Evolutionary conservation across 495 filamentous ascomycete genomes (phyloP), one percentile per base, ranked within the genome.

Genomic region (Evernia prunastri): DNA sequence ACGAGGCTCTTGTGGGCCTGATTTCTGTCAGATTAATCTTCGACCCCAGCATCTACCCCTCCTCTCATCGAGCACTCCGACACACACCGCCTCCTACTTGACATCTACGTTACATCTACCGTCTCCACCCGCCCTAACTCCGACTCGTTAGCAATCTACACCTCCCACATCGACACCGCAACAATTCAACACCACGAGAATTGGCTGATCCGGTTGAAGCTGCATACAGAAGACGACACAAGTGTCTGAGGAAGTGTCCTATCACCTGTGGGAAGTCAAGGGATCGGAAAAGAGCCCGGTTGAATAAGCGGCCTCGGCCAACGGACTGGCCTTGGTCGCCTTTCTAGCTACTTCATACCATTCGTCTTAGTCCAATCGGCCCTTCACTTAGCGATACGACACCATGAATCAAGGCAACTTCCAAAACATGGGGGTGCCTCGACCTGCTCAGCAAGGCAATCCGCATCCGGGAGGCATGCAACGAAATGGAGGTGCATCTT

Each of bases 321-420:
- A 20, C 5, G 17, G 49, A 33, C 51, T 29, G 15, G 25, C 6
- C 23, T 53, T 20, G 51, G 10, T 54, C 17, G 1, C 29, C 33
- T 33, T 17, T 33, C 29, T 31, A 33, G 51, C 51, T 20, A 54
- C 51, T 10, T 54, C 7, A 6, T n/a, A 18, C 15, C 5, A 8
- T 54, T 20, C 18, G 15, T 33, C 17, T 10, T 20, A 6, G 29
- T 20, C 15, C 29, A 33, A 33, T 33, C 25, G 8, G 10, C 2
- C 27, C 27, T 63, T 57, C 56, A 33, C 31, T 20, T 20, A 29
- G 51, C 10, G 51, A 20, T 43, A n/a, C 25, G 18, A 45, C 42
- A 65, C 23, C 27, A 69, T 82, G 80, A 82, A 82, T 79, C 72
- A 76, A 61, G 76, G 70, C 67, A 76, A 78, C 64, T 80, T 79